Evolutionary conservation across 2,329 filamentous ascomycete genomes (phyloP).

Genomic region (Sphaerostilbella broomeana): DNA sequence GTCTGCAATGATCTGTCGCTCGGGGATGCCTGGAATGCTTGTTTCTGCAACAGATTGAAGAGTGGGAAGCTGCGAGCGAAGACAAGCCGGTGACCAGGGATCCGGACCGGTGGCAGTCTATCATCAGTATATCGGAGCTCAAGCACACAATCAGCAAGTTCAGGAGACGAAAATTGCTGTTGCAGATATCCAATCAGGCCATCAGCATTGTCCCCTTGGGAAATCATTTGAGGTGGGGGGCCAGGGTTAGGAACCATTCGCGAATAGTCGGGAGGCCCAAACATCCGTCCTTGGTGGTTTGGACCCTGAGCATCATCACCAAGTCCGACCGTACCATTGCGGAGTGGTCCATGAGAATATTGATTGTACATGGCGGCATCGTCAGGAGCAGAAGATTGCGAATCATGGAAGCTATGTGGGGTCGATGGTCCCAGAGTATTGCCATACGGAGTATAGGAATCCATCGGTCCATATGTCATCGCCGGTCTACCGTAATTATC

Average conservation of each 20-base stretch:
- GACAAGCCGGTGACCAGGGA: constrained; percentile 50
- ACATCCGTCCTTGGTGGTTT: constrained; percentile 26
- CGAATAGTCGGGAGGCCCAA: constrained; percentile 25
- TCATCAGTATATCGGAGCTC: constrained; percentile 40
- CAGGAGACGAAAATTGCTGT: constrained; percentile 26
- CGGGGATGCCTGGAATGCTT: constrained; percentile 25
- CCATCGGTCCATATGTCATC: constrained; percentile 29
- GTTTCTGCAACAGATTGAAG: constrained; percentile 21
- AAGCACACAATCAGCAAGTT: constrained; percentile 39
- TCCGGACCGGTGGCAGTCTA: constrained; percentile 32
- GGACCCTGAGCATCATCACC: constrained; percentile 26
- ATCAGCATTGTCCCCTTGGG: constrained; percentile 27
- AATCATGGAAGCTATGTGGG: constrained; percentile 56
- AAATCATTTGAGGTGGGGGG: constrained; percentile 23
- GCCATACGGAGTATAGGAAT: constrained; percentile 28
- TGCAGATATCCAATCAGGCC: constrained; percentile 35
- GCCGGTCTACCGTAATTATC: constrained; percentile 33
- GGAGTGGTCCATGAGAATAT: constrained; percentile 32
- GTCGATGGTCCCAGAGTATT: constrained; percentile 47
- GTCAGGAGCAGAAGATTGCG: constrained; percentile 48
- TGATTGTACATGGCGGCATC: constrained; percentile 37
- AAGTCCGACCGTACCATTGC: constrained; percentile 28
- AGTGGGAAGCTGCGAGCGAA: constrained; percentile 43
- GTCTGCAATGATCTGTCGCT: constrained; percentile 20
- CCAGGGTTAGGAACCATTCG: constrained; percentile 28